Percentiles rank a stretch among this genome's conserved stretches.
phyloP scores from a whole-genome alignment of 345 rosid genomes.

The Syzygium grande region DNA sequence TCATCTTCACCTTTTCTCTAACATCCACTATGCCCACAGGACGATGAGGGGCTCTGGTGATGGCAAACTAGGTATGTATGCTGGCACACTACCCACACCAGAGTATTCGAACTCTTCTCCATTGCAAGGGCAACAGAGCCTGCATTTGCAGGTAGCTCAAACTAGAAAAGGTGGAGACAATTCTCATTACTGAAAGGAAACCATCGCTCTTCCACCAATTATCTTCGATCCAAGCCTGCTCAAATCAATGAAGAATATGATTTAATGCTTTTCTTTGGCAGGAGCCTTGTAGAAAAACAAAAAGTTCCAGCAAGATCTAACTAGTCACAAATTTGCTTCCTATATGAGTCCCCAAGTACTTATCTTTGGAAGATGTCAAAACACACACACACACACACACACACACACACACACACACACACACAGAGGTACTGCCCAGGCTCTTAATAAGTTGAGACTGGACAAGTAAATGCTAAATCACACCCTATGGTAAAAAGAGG shows the following conservation, averaged over 20 bases:
- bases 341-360: not conserved
- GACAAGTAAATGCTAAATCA: no score
- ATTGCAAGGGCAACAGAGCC: not conserved
- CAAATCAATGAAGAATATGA: not conserved
- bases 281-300: not conserved
- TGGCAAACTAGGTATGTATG: not conserved
- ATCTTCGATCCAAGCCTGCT: constrained; percentile 3
- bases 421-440: no score
- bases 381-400: not conserved
- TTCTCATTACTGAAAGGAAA: not conserved
- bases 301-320: not conserved
- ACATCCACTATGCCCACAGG: no score
- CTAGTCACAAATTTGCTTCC: not conserved
- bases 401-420: not conserved
- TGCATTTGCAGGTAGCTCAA: not conserved
- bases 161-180: not conserved
- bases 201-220: not conserved
- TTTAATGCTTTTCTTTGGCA: not conserved
- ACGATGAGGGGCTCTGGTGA: not conserved
- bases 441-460: no score
- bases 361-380: not conserved
- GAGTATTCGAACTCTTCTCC: not conserved
- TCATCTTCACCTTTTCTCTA: no score
- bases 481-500: no score
- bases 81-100: not conserved